Evolutionary conservation across 352 stramenopile species (phyloP).

Genomic region (Phytophthora crassamura): DNA sequence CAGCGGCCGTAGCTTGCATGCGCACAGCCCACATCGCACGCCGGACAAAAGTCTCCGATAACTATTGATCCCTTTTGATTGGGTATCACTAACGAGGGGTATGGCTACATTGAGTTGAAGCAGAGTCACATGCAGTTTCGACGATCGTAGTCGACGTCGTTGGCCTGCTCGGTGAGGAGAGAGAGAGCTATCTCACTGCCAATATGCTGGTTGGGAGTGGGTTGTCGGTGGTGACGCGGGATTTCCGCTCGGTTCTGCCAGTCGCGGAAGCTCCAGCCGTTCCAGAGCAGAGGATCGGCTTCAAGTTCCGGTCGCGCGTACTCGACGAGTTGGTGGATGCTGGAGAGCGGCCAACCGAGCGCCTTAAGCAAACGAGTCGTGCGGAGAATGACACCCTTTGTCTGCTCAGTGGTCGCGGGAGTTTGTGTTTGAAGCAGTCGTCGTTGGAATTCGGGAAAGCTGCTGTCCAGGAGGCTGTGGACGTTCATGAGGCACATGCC

Average conservation of each 20-base stretch:
- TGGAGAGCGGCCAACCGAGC: constrained; percentile 51
- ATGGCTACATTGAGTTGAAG: background rate
- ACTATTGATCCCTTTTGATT: too few species aligned
- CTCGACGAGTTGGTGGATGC: constrained; percentile 38
- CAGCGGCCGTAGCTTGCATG: constrained; percentile 2
- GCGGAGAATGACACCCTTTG: constrained; percentile 14
- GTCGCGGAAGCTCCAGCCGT: constrained; percentile 47
- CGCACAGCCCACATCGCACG: constrained; percentile 1
- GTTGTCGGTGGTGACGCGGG: background rate
- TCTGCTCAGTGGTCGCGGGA: constrained; percentile 7
- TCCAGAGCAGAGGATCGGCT: constrained; percentile 45
- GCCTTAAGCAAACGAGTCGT: constrained; percentile 46
- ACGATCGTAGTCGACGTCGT: constrained; percentile 17
- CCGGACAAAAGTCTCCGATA: too few species aligned
- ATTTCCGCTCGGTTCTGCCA: constrained; percentile 39
- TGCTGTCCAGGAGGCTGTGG: constrained; percentile 61
- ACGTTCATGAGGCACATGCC: constrained; percentile 68
- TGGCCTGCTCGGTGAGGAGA: background rate
- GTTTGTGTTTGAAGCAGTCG: constrained; percentile 11
- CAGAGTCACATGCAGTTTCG: background rate
- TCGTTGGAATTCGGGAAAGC: constrained; percentile 40
- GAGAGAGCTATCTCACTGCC: background rate
- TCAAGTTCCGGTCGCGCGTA: constrained; percentile 25
- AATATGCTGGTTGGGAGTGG: background rate
- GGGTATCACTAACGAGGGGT: background rate